phyloP scores from a whole-genome alignment of 495 filamentous ascomycete species.

The Annulohypoxylon moriforme region DNA sequence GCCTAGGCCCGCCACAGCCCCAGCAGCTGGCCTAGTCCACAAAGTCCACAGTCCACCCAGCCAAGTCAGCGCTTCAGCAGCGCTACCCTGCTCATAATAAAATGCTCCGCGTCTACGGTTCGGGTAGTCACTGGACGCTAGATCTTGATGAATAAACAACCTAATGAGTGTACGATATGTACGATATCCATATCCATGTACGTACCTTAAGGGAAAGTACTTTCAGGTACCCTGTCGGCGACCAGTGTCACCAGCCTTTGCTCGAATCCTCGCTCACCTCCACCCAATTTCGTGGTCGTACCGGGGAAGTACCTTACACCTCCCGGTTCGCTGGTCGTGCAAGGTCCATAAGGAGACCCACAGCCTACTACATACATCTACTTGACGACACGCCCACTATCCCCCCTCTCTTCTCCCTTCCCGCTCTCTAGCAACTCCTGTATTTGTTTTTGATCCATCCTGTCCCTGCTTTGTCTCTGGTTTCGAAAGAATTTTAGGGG shows the following conservation, averaged over 20 bases:
- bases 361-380: conserved; percentile 44
- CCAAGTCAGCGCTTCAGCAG: conserved; percentile 38
- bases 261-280: conserved; percentile 44
- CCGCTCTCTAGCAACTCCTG: conserved; percentile 50
- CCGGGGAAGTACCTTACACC: conserved; percentile 48
- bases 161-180: neutral
- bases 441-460: conserved; percentile 51
- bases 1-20: conserved; percentile 33
- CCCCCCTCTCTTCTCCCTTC: conserved; percentile 52
- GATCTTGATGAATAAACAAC: conserved; percentile 44
- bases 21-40: neutral
- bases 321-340: conserved; percentile 46
- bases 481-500: conserved; percentile 44
- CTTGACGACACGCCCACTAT: conserved; percentile 47
- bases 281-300: conserved; percentile 47
- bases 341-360: conserved; percentile 42
- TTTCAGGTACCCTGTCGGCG: conserved; percentile 45
- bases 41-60: conserved; percentile 4
- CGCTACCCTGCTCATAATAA: conserved; percentile 38
- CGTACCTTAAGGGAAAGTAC: conserved; percentile 20
- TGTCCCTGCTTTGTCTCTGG: conserved; percentile 51
- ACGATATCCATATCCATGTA: neutral
- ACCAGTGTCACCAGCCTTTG: conserved; percentile 47
- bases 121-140: conserved; percentile 31
- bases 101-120: conserved; percentile 35